Conservation (phyloP, 305 asterid genomes). For the Solanum hybrid region DNA sequence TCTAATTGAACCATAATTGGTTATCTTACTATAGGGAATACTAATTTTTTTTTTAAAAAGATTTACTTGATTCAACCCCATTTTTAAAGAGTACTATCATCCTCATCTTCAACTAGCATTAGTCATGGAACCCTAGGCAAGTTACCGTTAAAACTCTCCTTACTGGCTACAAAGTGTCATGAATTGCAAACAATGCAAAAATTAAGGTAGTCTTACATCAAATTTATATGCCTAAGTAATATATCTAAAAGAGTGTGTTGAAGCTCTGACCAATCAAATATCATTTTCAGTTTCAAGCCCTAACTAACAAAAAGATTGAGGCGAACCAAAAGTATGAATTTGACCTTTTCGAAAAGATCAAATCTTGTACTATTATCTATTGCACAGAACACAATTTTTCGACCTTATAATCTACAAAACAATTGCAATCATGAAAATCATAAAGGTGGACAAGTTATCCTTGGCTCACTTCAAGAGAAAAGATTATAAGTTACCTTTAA, state of each 20-base stretch:
- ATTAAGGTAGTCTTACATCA: neutral
- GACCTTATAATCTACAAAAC: constrained; percentile 3
- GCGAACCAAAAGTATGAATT: neutral
- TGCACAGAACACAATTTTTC: constrained; percentile 20
- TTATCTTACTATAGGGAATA: neutral
- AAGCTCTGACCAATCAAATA: neutral
- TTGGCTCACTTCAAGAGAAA: constrained; percentile 19
- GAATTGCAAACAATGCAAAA: neutral
- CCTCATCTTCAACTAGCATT: neutral
- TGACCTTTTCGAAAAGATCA: neutral
- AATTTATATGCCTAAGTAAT: neutral
- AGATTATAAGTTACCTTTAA: constrained; percentile 33
- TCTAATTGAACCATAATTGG: neutral
- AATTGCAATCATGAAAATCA: neutral
- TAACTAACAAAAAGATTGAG: neutral
- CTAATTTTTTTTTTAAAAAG: neutral
- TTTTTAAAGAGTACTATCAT: neutral
- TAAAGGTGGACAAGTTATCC: neutral
- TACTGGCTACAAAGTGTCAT: neutral
- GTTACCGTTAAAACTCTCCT: neutral
- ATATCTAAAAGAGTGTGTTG: neutral
- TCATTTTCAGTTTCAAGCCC: neutral
- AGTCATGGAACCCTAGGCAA: neutral
- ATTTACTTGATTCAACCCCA: neutral
- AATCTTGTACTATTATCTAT: constrained; percentile 27